Percentiles rank a stretch among this genome's conserved stretches.
These are phyloP conservation scores for Phytophthora pisi DNA, from an alignment of 352 stramenopile species.

Conservation along the genomic window DNA sequence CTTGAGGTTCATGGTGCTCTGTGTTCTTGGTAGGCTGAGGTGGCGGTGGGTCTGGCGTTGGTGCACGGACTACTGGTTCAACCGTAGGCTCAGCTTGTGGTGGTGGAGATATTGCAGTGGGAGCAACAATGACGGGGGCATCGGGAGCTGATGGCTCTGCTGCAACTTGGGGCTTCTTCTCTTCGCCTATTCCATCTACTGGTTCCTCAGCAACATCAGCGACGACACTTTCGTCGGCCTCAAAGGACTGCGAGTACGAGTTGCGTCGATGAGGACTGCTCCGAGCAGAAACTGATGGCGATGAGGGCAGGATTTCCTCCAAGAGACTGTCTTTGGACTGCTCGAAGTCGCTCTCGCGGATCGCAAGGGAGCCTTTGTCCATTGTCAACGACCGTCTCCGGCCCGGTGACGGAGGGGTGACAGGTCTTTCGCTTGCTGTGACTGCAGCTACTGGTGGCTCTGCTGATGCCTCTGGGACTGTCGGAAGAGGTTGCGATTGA, in stretches of 20 bases:
- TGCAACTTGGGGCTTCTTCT: constrained; percentile 1
- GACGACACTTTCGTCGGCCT: constrained; percentile 35
- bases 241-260: constrained; percentile 61
- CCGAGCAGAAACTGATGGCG: constrained; percentile 21
- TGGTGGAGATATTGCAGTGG: background rate
- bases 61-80: background rate
- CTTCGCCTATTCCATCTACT: background rate
- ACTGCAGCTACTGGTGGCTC: background rate
- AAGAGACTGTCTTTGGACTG: constrained; percentile 73
- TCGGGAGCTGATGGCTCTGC: constrained; percentile 2
- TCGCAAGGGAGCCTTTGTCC: constrained; percentile 41
- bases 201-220: constrained; percentile 9
- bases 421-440: constrained; percentile 1
- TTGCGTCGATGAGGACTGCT: constrained; percentile 37
- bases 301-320: constrained; percentile 58
- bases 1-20: background rate
- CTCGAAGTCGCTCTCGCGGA: constrained; percentile 68
- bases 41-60: constrained; percentile 2
- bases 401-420: constrained; percentile 28
- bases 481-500: constrained; percentile 11
- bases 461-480: constrained; percentile 14
- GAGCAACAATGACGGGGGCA: background rate
- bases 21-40: background rate
- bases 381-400: constrained; percentile 50
- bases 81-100: constrained; percentile 1